Conservation (phyloP, 305 asterid genomes). For the Fraxinus sp. region DNA sequence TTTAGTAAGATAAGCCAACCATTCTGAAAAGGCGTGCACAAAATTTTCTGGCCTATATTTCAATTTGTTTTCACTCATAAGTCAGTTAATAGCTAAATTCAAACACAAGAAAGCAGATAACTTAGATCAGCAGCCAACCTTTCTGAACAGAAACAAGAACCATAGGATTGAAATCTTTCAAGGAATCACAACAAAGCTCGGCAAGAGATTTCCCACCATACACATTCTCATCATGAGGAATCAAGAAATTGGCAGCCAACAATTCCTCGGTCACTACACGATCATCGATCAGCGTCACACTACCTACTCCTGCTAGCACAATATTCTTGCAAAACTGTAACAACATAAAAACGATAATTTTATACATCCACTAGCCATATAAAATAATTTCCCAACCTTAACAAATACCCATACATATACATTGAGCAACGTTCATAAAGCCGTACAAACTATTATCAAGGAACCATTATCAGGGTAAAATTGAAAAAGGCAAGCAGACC, state of each 20-base stretch:
- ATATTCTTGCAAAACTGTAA: slow-evolving; percentile 95
- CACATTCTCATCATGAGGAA: slow-evolving; percentile 51
- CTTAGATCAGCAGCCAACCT: slow-evolving; percentile 37
- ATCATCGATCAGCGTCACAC: slow-evolving; percentile 83
- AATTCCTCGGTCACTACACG: slow-evolving; percentile 65
- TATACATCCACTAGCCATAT: background rate
- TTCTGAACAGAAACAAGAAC: slow-evolving; percentile 65
- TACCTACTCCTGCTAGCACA: slow-evolving; percentile 96
- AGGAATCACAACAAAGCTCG: slow-evolving; percentile 67
- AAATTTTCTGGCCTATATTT: background rate
- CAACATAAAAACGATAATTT: background rate
- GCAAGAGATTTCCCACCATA: slow-evolving; percentile 66
- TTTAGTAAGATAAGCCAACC: background rate
- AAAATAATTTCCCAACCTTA: slow-evolving; percentile 3
- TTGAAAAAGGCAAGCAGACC: background rate
- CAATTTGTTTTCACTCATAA: background rate
- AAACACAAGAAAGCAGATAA: background rate
- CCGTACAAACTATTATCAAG: background rate
- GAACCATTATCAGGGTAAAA: background rate
- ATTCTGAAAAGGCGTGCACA: background rate
- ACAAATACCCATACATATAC: background rate
- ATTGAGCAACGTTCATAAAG: background rate
- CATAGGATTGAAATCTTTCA: slow-evolving; percentile 82
- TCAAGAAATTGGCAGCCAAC: slow-evolving; percentile 71
- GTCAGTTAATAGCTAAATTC: background rate